These are phyloP conservation scores for Rhododendron griersonianum DNA, from an alignment of 148 eudicot species.

Conservation along the genomic window DNA sequence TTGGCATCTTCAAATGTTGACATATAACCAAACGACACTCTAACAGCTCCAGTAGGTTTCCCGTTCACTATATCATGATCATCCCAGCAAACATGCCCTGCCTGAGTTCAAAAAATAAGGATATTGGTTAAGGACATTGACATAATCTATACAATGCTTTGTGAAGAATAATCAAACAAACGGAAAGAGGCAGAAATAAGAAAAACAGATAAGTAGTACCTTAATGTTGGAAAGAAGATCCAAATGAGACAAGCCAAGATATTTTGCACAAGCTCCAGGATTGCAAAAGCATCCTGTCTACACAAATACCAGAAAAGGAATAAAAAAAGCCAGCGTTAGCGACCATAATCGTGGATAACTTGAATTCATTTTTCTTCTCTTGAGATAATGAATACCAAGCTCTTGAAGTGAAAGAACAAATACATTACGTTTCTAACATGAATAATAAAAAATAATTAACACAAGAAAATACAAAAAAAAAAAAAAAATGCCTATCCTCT, in stretches of 20 bases:
- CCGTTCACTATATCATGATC: slow-evolving; percentile 81
- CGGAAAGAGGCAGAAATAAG: background rate
- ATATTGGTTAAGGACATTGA: background rate
- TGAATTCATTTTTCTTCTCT: background rate
- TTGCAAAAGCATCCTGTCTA: slow-evolving; percentile 99
- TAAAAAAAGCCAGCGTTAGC: slow-evolving; percentile 19
- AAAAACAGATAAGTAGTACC: slow-evolving; percentile 40
- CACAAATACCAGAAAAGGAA: slow-evolving; percentile 17
- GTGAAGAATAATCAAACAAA: slow-evolving; percentile 7
- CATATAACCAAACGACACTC: slow-evolving; percentile 96
- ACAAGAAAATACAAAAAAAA: background rate
- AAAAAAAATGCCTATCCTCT: background rate
- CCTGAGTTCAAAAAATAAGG: slow-evolving; percentile 35
- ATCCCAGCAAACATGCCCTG: slow-evolving; percentile 98
- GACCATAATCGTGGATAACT: slow-evolving; percentile 1
- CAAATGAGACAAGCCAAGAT: slow-evolving; percentile 80
- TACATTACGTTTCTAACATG: background rate
- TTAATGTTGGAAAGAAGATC: slow-evolving; percentile 88
- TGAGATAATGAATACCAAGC: background rate
- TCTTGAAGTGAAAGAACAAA: background rate
- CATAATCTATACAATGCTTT: slow-evolving; percentile 5
- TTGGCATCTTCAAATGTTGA: slow-evolving; percentile 91
- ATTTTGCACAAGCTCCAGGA: slow-evolving; percentile 97
- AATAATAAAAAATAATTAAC: background rate
- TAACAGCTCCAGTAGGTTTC: slow-evolving; percentile 96